phyloP scores from a whole-genome alignment of 306 rosid species.

The Cucumis melo region DNA sequence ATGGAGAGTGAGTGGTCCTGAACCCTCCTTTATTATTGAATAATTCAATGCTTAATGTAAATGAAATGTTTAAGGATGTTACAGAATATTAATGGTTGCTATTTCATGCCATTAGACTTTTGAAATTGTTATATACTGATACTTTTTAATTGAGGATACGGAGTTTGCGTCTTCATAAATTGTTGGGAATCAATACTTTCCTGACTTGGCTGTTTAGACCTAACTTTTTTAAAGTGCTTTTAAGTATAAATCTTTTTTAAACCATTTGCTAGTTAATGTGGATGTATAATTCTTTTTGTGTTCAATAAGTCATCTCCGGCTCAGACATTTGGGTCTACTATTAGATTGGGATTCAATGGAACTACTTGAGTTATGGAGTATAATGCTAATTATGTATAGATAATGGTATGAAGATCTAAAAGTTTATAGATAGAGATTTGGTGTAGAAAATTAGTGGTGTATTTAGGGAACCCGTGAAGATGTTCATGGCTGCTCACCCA shows the following conservation, averaged over 20 bases:
- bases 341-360: too few relatives aligned
- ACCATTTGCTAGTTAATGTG: too few relatives aligned
- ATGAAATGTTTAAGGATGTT: neutral
- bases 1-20: neutral
- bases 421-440: neutral
- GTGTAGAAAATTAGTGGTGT: neutral
- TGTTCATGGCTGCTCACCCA: neutral
- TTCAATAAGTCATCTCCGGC: too few relatives aligned
- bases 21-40: neutral
- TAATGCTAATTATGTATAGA: neutral
- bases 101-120: neutral
- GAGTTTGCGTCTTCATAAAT: neutral
- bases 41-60: neutral
- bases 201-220: too few relatives aligned
- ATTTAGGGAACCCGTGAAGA: constrained; percentile 1
- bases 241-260: too few relatives aligned
- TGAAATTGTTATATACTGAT: neutral
- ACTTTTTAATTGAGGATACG: neutral
- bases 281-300: too few relatives aligned
- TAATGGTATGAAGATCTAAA: neutral
- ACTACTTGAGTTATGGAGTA: too few relatives aligned
- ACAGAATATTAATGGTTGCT: neutral
- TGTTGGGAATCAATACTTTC: neutral
- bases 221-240: too few relatives aligned
- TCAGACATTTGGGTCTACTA: too few relatives aligned